phyloP scores from a whole-genome alignment of 2,329 filamentous ascomycete genomes.

The Triangularia setosa region DNA sequence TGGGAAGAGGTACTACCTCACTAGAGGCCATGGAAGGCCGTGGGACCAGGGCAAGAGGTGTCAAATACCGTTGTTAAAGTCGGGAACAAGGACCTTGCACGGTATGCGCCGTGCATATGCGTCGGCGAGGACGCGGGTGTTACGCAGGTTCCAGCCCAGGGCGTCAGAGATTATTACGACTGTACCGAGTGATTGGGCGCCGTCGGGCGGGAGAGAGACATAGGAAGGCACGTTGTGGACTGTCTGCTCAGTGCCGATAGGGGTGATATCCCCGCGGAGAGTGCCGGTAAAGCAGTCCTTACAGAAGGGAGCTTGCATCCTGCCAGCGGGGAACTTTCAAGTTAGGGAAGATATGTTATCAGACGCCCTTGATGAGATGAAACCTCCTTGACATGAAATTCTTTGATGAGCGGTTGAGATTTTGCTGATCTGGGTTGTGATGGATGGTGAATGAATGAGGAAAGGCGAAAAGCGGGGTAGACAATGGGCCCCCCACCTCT shows the following conservation, averaged over 20 bases:
- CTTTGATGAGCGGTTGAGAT: background rate
- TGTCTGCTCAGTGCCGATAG: slow-evolving; percentile 37
- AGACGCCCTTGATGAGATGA: too few relatives aligned
- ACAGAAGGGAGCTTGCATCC: slow-evolving; percentile 16
- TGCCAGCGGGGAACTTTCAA: background rate
- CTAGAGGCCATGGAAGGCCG: too few relatives aligned
- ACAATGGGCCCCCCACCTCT: background rate
- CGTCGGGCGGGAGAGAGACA: slow-evolving; percentile 35
- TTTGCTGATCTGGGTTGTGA: background rate
- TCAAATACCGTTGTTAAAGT: slow-evolving; percentile 45
- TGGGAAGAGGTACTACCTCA: background rate
- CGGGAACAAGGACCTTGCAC: slow-evolving; percentile 46
- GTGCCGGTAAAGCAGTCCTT: slow-evolving; percentile 36
- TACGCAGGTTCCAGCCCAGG: slow-evolving; percentile 48
- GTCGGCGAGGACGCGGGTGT: slow-evolving; percentile 47
- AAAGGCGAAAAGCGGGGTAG: background rate
- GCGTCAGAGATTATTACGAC: slow-evolving; percentile 48
- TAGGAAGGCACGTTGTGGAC: slow-evolving; percentile 45
- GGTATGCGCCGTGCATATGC: slow-evolving; percentile 42
- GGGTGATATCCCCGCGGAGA: slow-evolving; percentile 33
- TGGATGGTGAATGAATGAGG: too few relatives aligned
- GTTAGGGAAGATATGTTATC: too few relatives aligned
- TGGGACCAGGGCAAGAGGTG: background rate
- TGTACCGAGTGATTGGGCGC: slow-evolving; percentile 36
- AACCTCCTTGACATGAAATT: too few relatives aligned